These are phyloP conservation scores for Pisolithus orientalis DNA, from an alignment of 768 basidiomycete genomes.

Conservation along the genomic window DNA sequence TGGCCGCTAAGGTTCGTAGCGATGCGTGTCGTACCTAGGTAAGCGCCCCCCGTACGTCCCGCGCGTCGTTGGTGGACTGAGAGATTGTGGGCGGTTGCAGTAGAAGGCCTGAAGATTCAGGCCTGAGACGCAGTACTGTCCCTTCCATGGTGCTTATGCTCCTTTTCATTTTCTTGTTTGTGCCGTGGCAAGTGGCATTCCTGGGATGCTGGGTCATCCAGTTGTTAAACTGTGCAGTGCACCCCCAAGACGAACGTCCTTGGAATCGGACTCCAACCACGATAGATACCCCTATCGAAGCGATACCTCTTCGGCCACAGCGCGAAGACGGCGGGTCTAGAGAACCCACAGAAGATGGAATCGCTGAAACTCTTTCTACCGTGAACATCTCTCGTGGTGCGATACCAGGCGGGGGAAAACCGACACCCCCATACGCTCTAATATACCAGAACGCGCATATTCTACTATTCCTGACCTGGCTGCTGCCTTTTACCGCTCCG, in stretches of 20 bases:
- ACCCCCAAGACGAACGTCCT: slow-evolving; percentile 7
- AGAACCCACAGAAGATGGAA: neutral
- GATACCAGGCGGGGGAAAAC: neutral
- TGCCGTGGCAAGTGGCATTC: slow-evolving; percentile 94
- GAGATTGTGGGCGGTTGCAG: neutral
- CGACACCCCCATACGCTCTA: neutral
- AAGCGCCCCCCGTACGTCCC: neutral
- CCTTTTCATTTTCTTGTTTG: slow-evolving; percentile 58
- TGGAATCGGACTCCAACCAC: slow-evolving; percentile 22
- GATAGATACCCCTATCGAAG: slow-evolving; percentile 16
- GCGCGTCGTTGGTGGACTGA: neutral
- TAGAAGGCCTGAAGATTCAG: slow-evolving; percentile 27
- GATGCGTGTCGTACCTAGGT: slow-evolving; percentile 12
- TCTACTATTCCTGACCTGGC: slow-evolving; percentile 71
- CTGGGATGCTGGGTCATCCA: slow-evolving; percentile 81
- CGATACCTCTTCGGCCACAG: slow-evolving; percentile 17
- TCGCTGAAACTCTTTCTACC: neutral
- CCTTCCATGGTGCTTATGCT: slow-evolving; percentile 58
- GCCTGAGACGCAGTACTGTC: slow-evolving; percentile 42
- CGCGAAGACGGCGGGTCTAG: neutral
- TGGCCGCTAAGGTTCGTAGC: slow-evolving; percentile 32
- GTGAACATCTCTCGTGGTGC: neutral
- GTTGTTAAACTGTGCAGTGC: slow-evolving; percentile 52
- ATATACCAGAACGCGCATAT: slow-evolving; percentile 49
- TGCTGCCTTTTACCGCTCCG: slow-evolving; percentile 71